phyloP scores from a whole-genome alignment of 169 alveolate genomes.

The Neospora caninum region DNA sequence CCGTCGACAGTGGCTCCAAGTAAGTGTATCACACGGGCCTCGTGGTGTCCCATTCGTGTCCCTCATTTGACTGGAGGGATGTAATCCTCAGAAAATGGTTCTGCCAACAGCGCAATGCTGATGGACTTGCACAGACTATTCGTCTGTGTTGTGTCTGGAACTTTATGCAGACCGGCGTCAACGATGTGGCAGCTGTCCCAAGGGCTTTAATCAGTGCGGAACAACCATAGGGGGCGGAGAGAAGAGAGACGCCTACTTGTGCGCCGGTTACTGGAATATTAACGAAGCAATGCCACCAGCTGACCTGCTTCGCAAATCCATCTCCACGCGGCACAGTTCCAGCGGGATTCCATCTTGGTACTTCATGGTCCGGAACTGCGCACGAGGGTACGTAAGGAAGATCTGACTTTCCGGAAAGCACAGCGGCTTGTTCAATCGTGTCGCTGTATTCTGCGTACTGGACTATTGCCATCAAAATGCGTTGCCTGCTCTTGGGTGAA shows the following conservation, averaged over 20 bases:
- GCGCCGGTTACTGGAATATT: slow-evolving; percentile 56
- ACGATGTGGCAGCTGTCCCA: slow-evolving; percentile 61
- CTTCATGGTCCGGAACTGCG: slow-evolving; percentile 55
- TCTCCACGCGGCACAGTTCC: slow-evolving; percentile 11
- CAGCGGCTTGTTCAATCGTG: neutral
- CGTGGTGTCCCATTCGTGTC: neutral
- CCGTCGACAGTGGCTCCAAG: neutral
- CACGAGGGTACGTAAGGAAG: neutral
- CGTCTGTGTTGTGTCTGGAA: neutral
- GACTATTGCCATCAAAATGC: too few species aligned
- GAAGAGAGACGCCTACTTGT: slow-evolving; percentile 60
- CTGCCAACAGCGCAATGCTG: neutral
- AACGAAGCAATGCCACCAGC: slow-evolving; percentile 41
- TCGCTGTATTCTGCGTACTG: too few species aligned
- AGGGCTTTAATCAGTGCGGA: slow-evolving; percentile 45
- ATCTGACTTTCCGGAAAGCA: neutral
- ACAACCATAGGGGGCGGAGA: slow-evolving; percentile 48
- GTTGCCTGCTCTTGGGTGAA: neutral
- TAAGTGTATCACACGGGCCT: neutral
- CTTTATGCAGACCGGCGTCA: slow-evolving; percentile 32
- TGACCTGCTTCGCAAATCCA: slow-evolving; percentile 42
- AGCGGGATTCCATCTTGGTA: slow-evolving; percentile 56
- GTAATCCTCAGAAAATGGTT: neutral
- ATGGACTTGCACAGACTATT: neutral
- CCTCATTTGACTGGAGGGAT: neutral